Conservation (phyloP, 129 eudicot genomes). For the Scalesia atractyloides region DNA sequence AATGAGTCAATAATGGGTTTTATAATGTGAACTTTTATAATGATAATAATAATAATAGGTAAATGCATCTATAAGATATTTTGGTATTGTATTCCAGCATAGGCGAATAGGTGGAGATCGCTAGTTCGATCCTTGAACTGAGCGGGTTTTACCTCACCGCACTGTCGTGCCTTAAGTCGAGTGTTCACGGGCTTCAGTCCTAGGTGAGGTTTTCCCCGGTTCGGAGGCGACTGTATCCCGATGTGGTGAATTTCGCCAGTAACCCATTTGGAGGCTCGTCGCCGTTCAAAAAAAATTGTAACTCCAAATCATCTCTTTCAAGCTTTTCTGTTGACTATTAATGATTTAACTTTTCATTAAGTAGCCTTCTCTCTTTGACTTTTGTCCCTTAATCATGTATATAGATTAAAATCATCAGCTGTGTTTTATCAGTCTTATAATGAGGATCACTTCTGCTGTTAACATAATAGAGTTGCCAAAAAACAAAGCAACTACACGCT, state of each 20-base stretch:
- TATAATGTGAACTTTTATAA: background rate
- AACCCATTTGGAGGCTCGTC: too few relatives aligned
- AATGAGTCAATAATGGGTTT: background rate
- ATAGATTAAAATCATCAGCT: background rate
- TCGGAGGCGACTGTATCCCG: too few relatives aligned
- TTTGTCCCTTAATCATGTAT: conserved; percentile 9
- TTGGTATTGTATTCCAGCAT: too few relatives aligned
- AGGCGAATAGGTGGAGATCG: too few relatives aligned
- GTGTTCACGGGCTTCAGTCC: too few relatives aligned
- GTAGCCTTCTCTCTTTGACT: conserved; percentile 26
- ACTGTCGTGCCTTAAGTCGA: too few relatives aligned
- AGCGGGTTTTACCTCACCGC: too few relatives aligned
- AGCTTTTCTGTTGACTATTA: conserved; percentile 19
- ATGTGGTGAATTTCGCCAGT: too few relatives aligned
- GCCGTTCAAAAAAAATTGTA: too few relatives aligned
- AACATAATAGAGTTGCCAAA: conserved; percentile 6
- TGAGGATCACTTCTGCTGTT: background rate
- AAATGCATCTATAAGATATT: background rate
- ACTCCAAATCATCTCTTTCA: background rate
- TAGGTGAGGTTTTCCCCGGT: too few relatives aligned
- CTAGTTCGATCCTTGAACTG: too few relatives aligned
- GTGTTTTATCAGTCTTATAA: background rate
- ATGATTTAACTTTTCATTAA: conserved; percentile 13
- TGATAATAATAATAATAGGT: background rate
- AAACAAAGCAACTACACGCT: background rate